Evolutionary conservation across 2,329 filamentous ascomycete genomes (phyloP), one percentile per base, ranked within the genome.

Genomic region (Exophiala calicioides): DNA sequence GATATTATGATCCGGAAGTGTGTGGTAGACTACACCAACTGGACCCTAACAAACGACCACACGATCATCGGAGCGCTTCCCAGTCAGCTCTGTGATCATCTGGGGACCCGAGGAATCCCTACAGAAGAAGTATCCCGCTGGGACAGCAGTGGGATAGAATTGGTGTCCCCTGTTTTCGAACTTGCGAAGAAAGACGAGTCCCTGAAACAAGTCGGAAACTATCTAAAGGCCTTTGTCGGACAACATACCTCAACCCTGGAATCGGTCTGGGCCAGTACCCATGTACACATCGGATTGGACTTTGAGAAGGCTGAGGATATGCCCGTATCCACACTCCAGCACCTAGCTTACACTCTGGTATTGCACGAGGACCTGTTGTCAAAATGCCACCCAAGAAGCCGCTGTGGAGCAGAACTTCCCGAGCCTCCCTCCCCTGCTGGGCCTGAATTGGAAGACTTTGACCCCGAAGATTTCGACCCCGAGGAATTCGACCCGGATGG

Each of bases 21-120:
- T 12, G n/a, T 27, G 10, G 32, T 40, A 4, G 47, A 55, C 35
- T 56, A 54, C 24, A 43, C 40, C 9, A 15, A 51, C 10, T 56
- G 56, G 56, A 55, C 51, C 5, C n/a, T 58, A 21, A 56, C 53
- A 9, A 54, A 50, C 16, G 56, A 58, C 36, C 36, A 48, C 37
- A 56, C 47, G 8, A 35, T 58, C 8, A 30, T 46, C 9, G 53
- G 53, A 13, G 36, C 26, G 10, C 35, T 54, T 7, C 24, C 12
- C 35, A 44, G 43, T 30, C 53, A 56, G 31, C 35, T 56, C 2
- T 10, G 13, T 9, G 34, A 42, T n/a, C 31, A 31, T 15, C 15
- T 54, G 31, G 13, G 8, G 7, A 19, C n/a, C 13, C 15, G 18
- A 26, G 23, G 32, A 3, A 20, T 45, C 7, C 3, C 19, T 4